Conservation (phyloP, 352 stramenopile species). For the Globisporangium nodosum region DNA sequence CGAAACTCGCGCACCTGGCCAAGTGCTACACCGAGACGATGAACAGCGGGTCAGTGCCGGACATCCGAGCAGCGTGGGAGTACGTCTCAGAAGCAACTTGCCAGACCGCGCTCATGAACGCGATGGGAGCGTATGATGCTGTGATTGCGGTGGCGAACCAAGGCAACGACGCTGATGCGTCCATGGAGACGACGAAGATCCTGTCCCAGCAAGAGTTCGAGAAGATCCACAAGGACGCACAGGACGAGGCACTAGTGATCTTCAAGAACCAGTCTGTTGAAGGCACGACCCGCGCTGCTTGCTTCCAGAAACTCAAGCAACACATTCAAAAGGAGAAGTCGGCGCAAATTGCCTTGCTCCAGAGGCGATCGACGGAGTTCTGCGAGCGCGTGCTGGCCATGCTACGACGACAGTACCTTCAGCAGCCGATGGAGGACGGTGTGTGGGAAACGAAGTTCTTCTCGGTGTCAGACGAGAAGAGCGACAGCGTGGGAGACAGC, state of each 20-base stretch:
- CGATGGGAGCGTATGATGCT: slow-evolving; percentile 53
- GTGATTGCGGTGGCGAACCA: slow-evolving; percentile 29
- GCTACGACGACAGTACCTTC: slow-evolving; percentile 32
- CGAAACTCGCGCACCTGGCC: slow-evolving; percentile 55
- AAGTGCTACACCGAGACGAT: slow-evolving; percentile 72
- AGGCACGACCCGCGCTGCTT: slow-evolving; percentile 40
- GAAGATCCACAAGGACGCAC: slow-evolving; percentile 60
- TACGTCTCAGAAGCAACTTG: slow-evolving; percentile 81
- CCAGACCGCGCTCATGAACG: slow-evolving; percentile 44
- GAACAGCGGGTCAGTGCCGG: slow-evolving; percentile 69
- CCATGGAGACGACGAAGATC: slow-evolving; percentile 25
- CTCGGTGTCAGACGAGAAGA: neutral
- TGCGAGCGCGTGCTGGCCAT: slow-evolving; percentile 41
- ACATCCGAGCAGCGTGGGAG: slow-evolving; percentile 80
- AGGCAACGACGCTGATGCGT: slow-evolving; percentile 11
- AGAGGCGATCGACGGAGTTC: slow-evolving; percentile 47
- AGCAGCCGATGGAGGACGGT: slow-evolving; percentile 30
- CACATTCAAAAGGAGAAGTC: slow-evolving; percentile 62
- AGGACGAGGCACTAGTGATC: slow-evolving; percentile 57
- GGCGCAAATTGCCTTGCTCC: slow-evolving; percentile 43
- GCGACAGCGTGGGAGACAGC: slow-evolving; percentile 13
- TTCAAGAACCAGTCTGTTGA: slow-evolving; percentile 74
- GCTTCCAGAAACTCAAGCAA: slow-evolving; percentile 74
- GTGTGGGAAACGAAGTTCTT: slow-evolving; percentile 31
- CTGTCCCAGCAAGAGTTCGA: slow-evolving; percentile 71